These are phyloP conservation scores for Plenodomus biglobosus DNA, from an alignment of 2,329 filamentous ascomycete species.

Conservation along the genomic window DNA sequence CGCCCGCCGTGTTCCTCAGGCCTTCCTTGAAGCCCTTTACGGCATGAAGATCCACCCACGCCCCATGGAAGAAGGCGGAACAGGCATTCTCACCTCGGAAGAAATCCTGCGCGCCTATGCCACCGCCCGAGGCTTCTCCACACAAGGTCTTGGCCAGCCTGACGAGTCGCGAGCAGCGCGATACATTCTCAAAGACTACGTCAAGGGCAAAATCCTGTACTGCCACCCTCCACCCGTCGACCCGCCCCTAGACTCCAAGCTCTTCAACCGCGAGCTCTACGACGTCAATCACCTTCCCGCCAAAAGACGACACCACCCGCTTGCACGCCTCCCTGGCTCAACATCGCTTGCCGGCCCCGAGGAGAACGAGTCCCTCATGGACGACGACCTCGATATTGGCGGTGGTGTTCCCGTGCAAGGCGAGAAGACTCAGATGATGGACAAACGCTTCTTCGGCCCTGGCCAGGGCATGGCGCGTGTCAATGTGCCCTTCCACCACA, in stretches of 20 bases:
- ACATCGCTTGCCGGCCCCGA: conserved; percentile 32
- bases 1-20: conserved; percentile 79
- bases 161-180: conserved; percentile 91
- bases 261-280: conserved; percentile 91
- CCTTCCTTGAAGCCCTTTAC: conserved; percentile 89
- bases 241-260: conserved; percentile 63
- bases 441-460: conserved; percentile 84
- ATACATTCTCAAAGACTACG: conserved; percentile 93
- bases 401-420: conserved; percentile 53
- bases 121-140: conserved; percentile 84
- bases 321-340: conserved; percentile 53
- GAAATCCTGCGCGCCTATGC: conserved; percentile 88
- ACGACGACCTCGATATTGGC: conserved; percentile 54
- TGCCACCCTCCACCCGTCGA: conserved; percentile 80
- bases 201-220: conserved; percentile 91
- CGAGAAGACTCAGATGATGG: conserved; percentile 73
- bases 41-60: conserved; percentile 84
- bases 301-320: conserved; percentile 67
- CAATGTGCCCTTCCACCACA: conserved; percentile 81
- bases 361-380: conserved; percentile 47
- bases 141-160: conserved; percentile 83
- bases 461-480: conserved; percentile 64
- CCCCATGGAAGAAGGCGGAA: conserved; percentile 88
- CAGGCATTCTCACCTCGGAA: conserved; percentile 77
- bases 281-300: conserved; percentile 78